A percentile compares a stretch with the other conserved stretches of the same genome.
Conservation (phyloP, 225 moss, liverwort and hornwort genomes). For the Pseudisothecium myosuroides region DNA sequence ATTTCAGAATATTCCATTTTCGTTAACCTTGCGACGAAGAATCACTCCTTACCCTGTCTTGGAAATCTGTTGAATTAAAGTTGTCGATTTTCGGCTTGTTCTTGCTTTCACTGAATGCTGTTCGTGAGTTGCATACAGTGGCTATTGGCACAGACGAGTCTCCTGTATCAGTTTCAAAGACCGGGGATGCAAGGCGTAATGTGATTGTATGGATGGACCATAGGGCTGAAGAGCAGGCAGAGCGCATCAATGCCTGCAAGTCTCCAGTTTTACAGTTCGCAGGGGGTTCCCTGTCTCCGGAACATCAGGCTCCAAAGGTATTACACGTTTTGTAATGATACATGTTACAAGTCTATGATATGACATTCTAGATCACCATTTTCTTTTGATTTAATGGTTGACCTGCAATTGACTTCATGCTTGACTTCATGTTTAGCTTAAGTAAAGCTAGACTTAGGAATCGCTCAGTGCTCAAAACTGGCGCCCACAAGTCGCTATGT, state of each 20-base stretch:
- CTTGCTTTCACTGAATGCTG: background rate
- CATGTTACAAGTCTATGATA: background rate
- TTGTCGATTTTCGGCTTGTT: background rate
- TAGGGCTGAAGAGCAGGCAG: constrained; percentile 87
- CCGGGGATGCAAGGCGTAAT: constrained; percentile 88
- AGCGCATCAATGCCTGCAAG: constrained; percentile 74
- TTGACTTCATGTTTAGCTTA: background rate
- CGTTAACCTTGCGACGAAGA: background rate
- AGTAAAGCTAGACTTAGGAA: background rate
- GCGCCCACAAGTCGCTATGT: background rate
- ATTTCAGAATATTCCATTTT: background rate
- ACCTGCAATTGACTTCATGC: background rate
- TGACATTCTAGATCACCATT: background rate
- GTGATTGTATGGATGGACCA: constrained; percentile 99
- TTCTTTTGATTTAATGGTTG: background rate
- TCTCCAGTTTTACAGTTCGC: constrained; percentile 87
- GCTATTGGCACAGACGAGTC: constrained; percentile 89
- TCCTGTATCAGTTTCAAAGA: constrained; percentile 83
- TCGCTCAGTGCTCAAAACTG: background rate
- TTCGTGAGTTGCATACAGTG: constrained; percentile 39
- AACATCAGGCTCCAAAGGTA: constrained; percentile 97
- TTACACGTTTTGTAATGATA: background rate
- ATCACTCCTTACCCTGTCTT: background rate
- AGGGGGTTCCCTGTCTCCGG: constrained; percentile 89
- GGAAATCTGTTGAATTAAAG: background rate